Conservation (phyloP, 2,329 filamentous ascomycete genomes). For the Dothideomycetes sp. region DNA sequence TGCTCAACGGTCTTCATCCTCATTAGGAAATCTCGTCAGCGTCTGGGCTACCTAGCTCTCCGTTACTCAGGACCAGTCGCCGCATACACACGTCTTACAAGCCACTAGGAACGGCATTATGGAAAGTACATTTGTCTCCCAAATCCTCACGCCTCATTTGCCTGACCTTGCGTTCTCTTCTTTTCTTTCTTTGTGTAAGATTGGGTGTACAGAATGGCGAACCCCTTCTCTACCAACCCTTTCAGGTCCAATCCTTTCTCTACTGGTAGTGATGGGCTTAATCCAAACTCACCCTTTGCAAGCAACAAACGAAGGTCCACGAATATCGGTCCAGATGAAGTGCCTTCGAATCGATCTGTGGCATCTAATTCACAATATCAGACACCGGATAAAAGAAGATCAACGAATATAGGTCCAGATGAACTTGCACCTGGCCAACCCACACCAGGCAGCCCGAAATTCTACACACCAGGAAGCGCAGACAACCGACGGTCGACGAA, state of each 20-base stretch:
- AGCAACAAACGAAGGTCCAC: neutral
- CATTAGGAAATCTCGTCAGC: neutral
- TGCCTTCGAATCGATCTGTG: neutral
- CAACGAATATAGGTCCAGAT: neutral
- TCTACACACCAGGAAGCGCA: neutral
- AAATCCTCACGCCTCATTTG: neutral
- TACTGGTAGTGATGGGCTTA: neutral
- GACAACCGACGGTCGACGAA: neutral
- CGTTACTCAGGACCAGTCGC: neutral
- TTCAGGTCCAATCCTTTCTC: neutral
- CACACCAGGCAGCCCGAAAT: neutral
- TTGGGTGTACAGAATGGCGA: neutral
- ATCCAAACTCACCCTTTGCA: neutral
- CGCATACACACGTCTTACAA: neutral
- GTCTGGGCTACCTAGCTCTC: slow-evolving; percentile 4
- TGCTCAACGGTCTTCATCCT: slow-evolving; percentile 7
- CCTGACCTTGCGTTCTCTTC: neutral
- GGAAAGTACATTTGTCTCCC: slow-evolving; percentile 3
- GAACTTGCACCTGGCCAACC: neutral
- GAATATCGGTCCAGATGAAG: neutral
- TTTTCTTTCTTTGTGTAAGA: neutral
- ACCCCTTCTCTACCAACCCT: neutral
- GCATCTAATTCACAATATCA: neutral
- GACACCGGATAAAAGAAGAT: neutral
- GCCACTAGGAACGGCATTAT: neutral